phyloP scores from a whole-genome alignment of 768 basidiomycete genomes.

The Mycena crocata region DNA sequence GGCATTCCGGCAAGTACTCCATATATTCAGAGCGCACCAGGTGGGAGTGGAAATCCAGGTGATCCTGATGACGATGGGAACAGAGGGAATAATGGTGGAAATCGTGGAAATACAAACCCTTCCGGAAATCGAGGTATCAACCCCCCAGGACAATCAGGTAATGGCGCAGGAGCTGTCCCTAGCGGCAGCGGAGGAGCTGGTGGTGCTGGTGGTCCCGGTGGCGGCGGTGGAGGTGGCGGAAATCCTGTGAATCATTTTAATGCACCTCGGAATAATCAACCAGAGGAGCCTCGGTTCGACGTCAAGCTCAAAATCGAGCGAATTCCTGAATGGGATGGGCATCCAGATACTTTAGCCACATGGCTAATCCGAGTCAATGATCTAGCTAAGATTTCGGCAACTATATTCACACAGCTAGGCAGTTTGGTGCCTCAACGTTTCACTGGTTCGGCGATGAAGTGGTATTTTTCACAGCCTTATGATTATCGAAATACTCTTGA shows the following conservation, averaged over 20 bases:
- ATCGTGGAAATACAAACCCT: no score
- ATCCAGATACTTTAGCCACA: constrained; percentile 37
- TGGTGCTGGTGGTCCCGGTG: background rate
- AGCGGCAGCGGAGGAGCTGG: no score
- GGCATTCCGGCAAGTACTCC: no score
- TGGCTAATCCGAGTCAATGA: constrained; percentile 45
- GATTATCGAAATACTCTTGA: constrained; percentile 25
- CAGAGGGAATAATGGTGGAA: no score
- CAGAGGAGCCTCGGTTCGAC: constrained; percentile 1
- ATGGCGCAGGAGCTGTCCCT: no score
- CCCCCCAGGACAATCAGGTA: background rate
- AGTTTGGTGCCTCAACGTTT: background rate
- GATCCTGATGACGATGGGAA: no score
- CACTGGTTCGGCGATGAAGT: background rate
- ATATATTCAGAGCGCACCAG: no score
- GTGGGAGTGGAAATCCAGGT: no score
- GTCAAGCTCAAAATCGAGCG: constrained; percentile 23
- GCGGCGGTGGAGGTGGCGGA: no score
- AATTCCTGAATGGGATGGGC: constrained; percentile 47
- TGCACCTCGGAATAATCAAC: no score
- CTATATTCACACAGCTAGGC: background rate
- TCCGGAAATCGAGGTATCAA: no score
- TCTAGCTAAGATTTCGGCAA: constrained; percentile 32
- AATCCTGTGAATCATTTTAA: no score
- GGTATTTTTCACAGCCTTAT: constrained; percentile 2